These are phyloP conservation scores for Gymnopilus junonius DNA, from an alignment of 768 basidiomycete species.

Conservation along the genomic window DNA sequence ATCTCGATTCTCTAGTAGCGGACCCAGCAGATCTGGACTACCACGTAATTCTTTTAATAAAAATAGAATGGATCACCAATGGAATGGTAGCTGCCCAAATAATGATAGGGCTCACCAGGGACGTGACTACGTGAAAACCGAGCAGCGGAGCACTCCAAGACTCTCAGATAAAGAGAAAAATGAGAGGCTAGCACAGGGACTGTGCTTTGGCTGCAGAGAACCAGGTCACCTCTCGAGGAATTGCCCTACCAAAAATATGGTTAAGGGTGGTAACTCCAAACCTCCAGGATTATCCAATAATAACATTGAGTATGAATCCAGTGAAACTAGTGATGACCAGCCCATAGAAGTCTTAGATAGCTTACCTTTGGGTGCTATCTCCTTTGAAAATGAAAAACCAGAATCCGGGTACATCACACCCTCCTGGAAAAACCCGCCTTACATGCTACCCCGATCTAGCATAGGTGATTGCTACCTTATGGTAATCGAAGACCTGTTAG, in stretches of 20 bases:
- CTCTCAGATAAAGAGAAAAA: conserved; percentile 15
- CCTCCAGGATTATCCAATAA: conserved; percentile 25
- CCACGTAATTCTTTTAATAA: too few species aligned
- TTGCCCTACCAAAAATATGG: conserved; percentile 21
- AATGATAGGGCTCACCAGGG: not conserved
- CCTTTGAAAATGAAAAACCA: not conserved
- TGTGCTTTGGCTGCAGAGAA: conserved; percentile 27
- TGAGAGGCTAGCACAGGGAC: conserved; percentile 19
- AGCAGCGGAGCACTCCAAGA: not conserved
- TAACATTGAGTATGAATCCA: conserved; percentile 1
- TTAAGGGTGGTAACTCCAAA: conserved; percentile 15
- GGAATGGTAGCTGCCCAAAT: not conserved
- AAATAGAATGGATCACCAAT: too few species aligned
- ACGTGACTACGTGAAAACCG: not conserved
- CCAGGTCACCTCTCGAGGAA: conserved; percentile 26
- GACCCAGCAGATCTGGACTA: too few species aligned
- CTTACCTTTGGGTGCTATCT: not conserved
- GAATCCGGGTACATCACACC: not conserved
- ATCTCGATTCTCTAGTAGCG: too few species aligned
- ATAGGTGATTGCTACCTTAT: not conserved
- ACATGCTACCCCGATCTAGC: not conserved
- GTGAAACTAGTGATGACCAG: not conserved
- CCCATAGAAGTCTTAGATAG: not conserved
- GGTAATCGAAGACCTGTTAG: not conserved
- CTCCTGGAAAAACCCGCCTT: not conserved